A percentile compares a stretch with the other conserved stretches of the same genome.
phyloP scores from a whole-genome alignment of 805 yeast species.

The Nakazawaea pomicola region DNA sequence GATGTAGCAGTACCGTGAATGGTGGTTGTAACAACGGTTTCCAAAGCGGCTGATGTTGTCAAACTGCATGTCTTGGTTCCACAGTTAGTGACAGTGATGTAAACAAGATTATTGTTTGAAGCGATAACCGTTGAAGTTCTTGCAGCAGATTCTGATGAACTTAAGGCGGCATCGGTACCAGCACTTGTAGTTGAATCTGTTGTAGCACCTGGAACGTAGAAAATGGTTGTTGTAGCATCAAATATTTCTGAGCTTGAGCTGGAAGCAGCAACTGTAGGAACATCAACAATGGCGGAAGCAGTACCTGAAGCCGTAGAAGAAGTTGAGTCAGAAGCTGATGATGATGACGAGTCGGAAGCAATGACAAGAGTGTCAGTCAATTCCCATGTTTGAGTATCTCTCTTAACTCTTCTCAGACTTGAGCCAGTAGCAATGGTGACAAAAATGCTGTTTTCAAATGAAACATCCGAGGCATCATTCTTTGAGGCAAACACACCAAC shows the following conservation, averaged over 20 bases:
- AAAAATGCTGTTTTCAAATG: constrained; percentile 7
- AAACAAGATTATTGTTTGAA: constrained; percentile 15
- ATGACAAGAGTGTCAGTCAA: constrained; percentile 5
- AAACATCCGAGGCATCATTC: background rate
- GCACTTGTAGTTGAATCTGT: background rate
- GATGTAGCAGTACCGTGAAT: constrained; percentile 15
- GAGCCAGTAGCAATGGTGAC: constrained; percentile 11
- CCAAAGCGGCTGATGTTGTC: constrained; percentile 11
- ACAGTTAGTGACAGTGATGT: constrained; percentile 16
- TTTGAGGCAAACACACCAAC: constrained; percentile 9
- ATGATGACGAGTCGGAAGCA: constrained; percentile 15
- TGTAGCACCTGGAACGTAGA: constrained; percentile 7
- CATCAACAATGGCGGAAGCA: constrained; percentile 9
- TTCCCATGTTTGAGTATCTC: constrained; percentile 5
- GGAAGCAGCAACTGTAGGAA: background rate
- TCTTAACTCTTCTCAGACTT: constrained; percentile 14
- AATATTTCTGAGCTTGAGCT: background rate
- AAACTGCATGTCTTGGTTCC: constrained; percentile 9
- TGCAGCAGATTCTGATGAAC: background rate
- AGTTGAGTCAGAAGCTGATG: constrained; percentile 4
- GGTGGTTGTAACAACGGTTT: constrained; percentile 16
- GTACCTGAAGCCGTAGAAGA: constrained; percentile 13
- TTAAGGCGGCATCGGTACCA: too few relatives aligned
- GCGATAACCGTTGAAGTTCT: constrained; percentile 11
- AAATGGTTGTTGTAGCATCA: constrained; percentile 9